Evolutionary conservation across 2,329 filamentous ascomycete species (phyloP).

Genomic region (Sporothrix brunneoviolacea): DNA sequence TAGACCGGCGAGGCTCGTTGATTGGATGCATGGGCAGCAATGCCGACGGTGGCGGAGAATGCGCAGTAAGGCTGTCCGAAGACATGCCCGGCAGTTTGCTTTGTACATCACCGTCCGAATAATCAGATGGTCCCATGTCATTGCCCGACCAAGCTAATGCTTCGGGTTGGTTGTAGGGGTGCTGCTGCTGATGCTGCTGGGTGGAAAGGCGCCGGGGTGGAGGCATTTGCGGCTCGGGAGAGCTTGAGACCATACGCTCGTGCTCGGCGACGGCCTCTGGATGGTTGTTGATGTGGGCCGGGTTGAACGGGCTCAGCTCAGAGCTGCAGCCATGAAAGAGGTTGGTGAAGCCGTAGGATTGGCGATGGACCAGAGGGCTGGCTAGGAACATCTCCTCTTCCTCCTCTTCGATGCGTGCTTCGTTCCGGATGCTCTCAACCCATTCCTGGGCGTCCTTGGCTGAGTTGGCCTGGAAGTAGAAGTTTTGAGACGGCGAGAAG

Average conservation of each 20-base stretch:
- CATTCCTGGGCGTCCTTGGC: constrained; percentile 75
- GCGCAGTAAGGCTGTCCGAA: constrained; percentile 42
- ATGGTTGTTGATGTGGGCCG: constrained; percentile 10
- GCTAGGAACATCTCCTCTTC: constrained; percentile 76
- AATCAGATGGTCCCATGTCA: constrained; percentile 74
- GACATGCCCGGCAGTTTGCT: constrained; percentile 40
- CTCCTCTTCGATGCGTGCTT: constrained; percentile 80
- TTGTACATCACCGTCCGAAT: constrained; percentile 63
- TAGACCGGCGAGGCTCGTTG: background rate
- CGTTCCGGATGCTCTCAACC: constrained; percentile 72
- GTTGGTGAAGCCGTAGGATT: constrained; percentile 32
- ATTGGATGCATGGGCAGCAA: constrained; percentile 1
- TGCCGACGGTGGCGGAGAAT: constrained; percentile 25
- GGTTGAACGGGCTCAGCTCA: constrained; percentile 9
- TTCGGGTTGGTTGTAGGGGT: constrained; percentile 38
- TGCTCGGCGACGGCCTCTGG: constrained; percentile 23
- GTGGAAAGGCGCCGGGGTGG: constrained; percentile 45
- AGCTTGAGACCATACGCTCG: constrained; percentile 49
- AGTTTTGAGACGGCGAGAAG: constrained; percentile 86
- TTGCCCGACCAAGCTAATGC: constrained; percentile 58
- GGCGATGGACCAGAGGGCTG: constrained; percentile 52
- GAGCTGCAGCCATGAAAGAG: constrained; percentile 7
- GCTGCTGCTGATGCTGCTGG: constrained; percentile 28
- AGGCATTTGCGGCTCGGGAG: constrained; percentile 50
- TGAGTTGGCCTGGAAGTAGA: constrained; percentile 73